Evolutionary conservation across 1,139 yeast genomes (phyloP), one percentile per base, ranked within the genome.

Genomic region (Geotrichum citri-aurantii): DNA sequence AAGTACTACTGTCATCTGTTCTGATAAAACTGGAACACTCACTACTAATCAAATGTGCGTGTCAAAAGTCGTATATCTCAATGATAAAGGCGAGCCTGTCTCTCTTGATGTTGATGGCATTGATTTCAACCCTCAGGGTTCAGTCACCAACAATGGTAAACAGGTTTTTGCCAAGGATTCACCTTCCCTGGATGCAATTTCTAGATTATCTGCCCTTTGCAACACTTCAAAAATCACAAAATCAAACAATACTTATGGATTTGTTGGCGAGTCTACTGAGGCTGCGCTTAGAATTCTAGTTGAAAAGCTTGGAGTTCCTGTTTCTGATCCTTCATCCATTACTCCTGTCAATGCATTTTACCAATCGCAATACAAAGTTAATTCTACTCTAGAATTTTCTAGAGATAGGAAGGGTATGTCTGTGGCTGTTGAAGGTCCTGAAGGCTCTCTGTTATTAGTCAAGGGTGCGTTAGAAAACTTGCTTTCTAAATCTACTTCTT

Each of bases 1-100:
- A 8, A 63, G 69, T 54, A 71, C 74, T 6, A 78, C 79, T 59
- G 79, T 83, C 48, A 81, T 85, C 17, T 85, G 90, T 65, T 85
- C 86, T 65, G 91, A 85, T 69, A 85, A 85, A 65, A 85, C 91
- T 0, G 91, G 91, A 0, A 85, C 91, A 0, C 73, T 86, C 59
- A 85, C 91, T 0, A 73, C 75, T 58, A 73, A 73, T 57, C 70
- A 71, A 58, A 73, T 73, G 76, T 66, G 65, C 63, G 65, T 73
- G 59, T 65, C 65, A 66, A 58, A 70, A 64, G 63, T 63, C 62
- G 76, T 76, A 69, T 70, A 79, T 51, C 67, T 77, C 54, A 75
- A 74, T 57, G 64, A 70, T 49, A 75, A 76, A 24, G 79, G 77
- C 12, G 70, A 70, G 42, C 70, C 76, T 52, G 75, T 71, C 59